Evolutionary conservation across 441 rosid species (phyloP), one percentile per base, ranked within the genome.

Genomic region (Croton laevigatus): DNA sequence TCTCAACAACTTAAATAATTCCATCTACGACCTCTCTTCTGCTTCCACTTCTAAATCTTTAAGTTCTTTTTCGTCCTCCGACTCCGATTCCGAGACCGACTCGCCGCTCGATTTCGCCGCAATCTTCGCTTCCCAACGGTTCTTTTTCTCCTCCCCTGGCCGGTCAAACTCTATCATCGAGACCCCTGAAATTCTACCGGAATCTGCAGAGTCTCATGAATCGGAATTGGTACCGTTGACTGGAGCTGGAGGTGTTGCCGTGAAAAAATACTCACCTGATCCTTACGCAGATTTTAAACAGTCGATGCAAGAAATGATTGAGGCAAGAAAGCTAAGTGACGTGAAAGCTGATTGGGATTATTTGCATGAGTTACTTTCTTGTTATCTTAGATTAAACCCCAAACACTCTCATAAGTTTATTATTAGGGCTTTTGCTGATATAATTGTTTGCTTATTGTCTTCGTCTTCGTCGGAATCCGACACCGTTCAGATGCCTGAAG

Each of bases 131-230:
- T 89, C 98, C 23, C 92, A 81, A 45, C 95, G 98, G 69, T 89
- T 94, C 85, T 94, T 94, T 78, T 84, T 87, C 88, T 90, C 98
- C 73, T 90, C 95, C 9, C 98, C 98, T 0, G 98, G 97, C 58
- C 83, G 75, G 0, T 91, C 98, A 74, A 94, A 91, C 87, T 90
- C 97, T 75, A 91, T 94, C 76, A 66, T 85, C 14, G 92, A 89
- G 71, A 82, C 97, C 4, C 76, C 71, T 3, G 78, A 71, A 38
- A 69, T 58, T 37, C 36, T 44, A 11, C 73, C 76, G 0, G 48
- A 65, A 20, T 45, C 64, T 27, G 32, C 32, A 36, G 23, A 46
- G 13, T 49, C 53, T 13, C 19, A 49, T 27, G 32, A 27, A n/a
- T 6, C 19, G 20, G 9, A 52, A 52, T 17, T 52, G 10, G 38